Evolutionary conservation across 305 asterid genomes (phyloP).

Genomic region (Striga hermonthica): DNA sequence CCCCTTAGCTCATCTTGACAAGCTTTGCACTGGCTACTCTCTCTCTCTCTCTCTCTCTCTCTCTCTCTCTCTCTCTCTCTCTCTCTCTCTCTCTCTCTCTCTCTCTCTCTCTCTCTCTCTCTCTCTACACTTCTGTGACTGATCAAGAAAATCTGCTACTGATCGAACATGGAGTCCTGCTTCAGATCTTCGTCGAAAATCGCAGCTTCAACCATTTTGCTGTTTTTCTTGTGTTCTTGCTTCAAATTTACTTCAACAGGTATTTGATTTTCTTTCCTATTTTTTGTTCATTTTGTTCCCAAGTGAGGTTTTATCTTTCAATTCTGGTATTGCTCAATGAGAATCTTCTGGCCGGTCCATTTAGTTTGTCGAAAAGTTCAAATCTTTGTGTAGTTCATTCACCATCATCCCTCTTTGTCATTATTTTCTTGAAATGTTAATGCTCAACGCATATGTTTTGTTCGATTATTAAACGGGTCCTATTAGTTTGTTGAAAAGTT

Average conservation of each 20-base stretch:
- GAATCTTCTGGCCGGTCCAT: no score
- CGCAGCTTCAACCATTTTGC: conserved; percentile 28
- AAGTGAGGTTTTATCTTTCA: background rate
- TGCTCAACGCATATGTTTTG: conserved; percentile 13
- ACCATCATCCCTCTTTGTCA: no score
- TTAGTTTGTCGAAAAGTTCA: no score
- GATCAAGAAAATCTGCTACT: conserved; percentile 30
- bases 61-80: no score
- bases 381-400: background rate
- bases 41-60: conserved; percentile 22
- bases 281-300: background rate
- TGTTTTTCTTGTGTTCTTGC: conserved; percentile 52
- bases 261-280: conserved; percentile 16
- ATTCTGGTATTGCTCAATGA: no score
- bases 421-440: background rate
- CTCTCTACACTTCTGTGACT: conserved; percentile 31
- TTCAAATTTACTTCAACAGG: conserved; percentile 61
- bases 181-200: conserved; percentile 37
- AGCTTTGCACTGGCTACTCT: background rate
- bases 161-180: conserved; percentile 31
- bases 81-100: no score
- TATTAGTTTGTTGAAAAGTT: conserved; percentile 25
- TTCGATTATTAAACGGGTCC: background rate
- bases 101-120: no score
- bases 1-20: no score